Base-by-base conservation (phyloP, 768 basidiomycete genomes). In the Pleurotus tuoliensis region DNA sequence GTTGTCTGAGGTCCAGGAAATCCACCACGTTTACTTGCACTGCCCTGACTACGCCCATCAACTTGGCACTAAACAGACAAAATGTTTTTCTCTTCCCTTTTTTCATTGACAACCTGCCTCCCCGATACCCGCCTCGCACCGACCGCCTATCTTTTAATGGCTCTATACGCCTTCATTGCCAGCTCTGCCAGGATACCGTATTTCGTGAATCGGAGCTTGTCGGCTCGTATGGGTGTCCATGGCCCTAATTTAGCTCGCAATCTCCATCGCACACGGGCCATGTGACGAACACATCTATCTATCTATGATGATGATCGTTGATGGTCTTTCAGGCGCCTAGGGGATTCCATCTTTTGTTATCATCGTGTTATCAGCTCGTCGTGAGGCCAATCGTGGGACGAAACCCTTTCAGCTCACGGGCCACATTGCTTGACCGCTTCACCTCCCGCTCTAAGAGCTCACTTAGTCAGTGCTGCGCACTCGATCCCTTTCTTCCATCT, bases 51-150 rank as follows among this genome's bases (percentile, higher is more conserved):
- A 53, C 20, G 38, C 39, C 15, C 39, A 41, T 53, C 51, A 43
- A 30, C 51, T 43, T 53, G 51, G 51, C 51, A 53, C 51, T 53
- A 53, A 41, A 20, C 51, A 41, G 37, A 53, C 51, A 53, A 53
- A 53, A 40, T 53, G 34, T 53, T 53, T 53, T 53, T 53, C 41
- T 20, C 39, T 7, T 25, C 39, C 41, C 16, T 38, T 51, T 38
- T 20, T 38, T 53, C 24, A 5, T 41, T 53, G 24, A 9, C 51
- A 18, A 11, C 41, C 20, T 20, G n/a, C 49, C 34, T 51, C 49
- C 25, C 13, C 30, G 13, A 30, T 15, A 51, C 13, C 13, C 22
- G 13, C 34, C n/a, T 16, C 7, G 30, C 51, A 22, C 39, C n/a
- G 9, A 8, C 9, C 37, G 37, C 51, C 15, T 53, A 15, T 27